Conservation (phyloP, 768 basidiomycete species). For the Udeniomyces megalosporus region DNA sequence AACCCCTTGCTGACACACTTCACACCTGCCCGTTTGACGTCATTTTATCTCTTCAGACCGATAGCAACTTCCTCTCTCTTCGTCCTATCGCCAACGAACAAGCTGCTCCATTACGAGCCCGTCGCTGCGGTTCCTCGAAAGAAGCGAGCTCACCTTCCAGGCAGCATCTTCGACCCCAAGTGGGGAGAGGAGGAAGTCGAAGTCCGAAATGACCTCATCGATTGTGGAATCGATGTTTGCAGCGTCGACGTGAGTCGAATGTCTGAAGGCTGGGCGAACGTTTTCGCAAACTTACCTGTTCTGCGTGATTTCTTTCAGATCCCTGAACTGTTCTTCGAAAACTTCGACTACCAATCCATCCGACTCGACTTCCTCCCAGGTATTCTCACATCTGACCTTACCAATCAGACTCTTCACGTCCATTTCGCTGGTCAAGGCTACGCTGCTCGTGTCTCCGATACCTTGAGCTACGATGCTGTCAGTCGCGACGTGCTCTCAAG, state of each 20-base stretch:
- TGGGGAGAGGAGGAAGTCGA: conserved; percentile 44
- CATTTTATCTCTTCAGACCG: neutral
- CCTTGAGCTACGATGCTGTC: conserved; percentile 74
- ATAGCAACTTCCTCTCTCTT: conserved; percentile 15
- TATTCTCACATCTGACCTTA: conserved; percentile 77
- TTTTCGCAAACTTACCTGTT: too few relatives aligned
- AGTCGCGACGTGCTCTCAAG: conserved; percentile 86
- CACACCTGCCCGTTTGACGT: neutral
- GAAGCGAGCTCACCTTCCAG: conserved; percentile 47
- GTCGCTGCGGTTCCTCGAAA: conserved; percentile 53
- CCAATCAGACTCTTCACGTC: conserved; percentile 87
- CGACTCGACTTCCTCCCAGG: conserved; percentile 87
- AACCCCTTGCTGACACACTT: too few relatives aligned
- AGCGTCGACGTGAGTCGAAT: conserved; percentile 58
- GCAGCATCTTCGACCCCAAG: conserved; percentile 13
- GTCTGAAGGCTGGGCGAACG: too few relatives aligned
- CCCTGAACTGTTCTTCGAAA: conserved; percentile 91
- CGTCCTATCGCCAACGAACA: conserved; percentile 4
- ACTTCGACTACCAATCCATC: conserved; percentile 90
- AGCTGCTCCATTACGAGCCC: conserved; percentile 57
- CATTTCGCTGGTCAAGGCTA: conserved; percentile 70
- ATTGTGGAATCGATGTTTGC: conserved; percentile 83
- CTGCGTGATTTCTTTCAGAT: conserved; percentile 40
- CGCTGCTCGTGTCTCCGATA: conserved; percentile 83
- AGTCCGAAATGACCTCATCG: conserved; percentile 71